Base-by-base conservation (phyloP, 148 eudicot genomes). In the Rhododendron williamsianum region DNA sequence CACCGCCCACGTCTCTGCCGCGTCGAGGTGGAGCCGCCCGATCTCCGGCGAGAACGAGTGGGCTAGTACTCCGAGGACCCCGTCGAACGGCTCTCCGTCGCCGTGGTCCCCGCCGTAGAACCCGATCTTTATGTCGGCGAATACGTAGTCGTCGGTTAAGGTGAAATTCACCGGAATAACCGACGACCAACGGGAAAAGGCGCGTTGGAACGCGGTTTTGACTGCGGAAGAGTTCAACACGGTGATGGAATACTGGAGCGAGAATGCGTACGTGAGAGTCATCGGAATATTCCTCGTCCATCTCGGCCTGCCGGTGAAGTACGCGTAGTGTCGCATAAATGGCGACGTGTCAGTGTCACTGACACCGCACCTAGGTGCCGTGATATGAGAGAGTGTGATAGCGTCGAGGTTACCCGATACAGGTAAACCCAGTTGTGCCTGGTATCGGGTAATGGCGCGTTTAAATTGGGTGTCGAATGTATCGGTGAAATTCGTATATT, bases 1-100 rank as follows among this genome's bases (percentile, higher is more conserved):
- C 23, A 93, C 92, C n/a, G 95, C 90, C 98, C 98, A 93, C 48
- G 80, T 92, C 81, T 95, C 98, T 23, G 91, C 97, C 12, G 86
- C 94, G 41, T 95, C 98, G 0, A 95, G 94, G 60, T 95, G 98
- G 81, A 95, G 90, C 85, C 92, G 87, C 82, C 98, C 98, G 78
- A 86, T 93, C 85, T 93, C 96, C 0, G 98, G 98, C 33, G 98
- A 93, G 83, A 94, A 95, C 48, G 97, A 93, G 84, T 95, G 98
- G 10, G 96, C 98, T 46, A 95, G 84, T 2, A 93, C 88, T n/a
- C 98, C 98, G 3, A 95, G 84, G 0, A 92, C 98, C 36, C 98
- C 98, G 78, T 95, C 98, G 56, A 95, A 95, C 8, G 94, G 87
- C 85, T 95, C 98, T 8, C 94, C 97, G n/a, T 95, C 98, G 0